Conservation (phyloP, 139 green algal genomes). For the Picochlorum sp. region DNA sequence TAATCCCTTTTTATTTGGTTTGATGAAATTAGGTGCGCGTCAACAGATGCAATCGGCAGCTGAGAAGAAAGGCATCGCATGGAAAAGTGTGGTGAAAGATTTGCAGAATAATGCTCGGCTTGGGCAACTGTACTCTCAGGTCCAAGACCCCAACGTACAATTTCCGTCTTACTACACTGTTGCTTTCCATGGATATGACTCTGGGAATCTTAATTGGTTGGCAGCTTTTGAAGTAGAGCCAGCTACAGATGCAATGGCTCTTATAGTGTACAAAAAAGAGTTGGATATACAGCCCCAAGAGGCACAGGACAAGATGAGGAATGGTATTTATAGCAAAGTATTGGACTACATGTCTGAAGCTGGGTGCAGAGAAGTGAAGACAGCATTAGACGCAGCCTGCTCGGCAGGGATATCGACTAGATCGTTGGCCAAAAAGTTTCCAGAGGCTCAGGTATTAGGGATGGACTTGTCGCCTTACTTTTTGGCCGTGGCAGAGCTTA, state of each 20-base stretch:
- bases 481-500: slow-evolving; percentile 69
- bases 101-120: slow-evolving; percentile 8
- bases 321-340: slow-evolving; percentile 22
- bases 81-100: slow-evolving; percentile 22
- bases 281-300: slow-evolving; percentile 21
- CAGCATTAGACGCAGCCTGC: slow-evolving; percentile 76
- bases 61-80: slow-evolving; percentile 32
- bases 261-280: slow-evolving; percentile 45
- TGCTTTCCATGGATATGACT: slow-evolving; percentile 68
- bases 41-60: slow-evolving; percentile 40
- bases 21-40: slow-evolving; percentile 42
- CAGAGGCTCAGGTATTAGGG: slow-evolving; percentile 39
- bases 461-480: slow-evolving; percentile 80
- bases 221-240: slow-evolving; percentile 64
- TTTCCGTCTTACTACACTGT: slow-evolving; percentile 66
- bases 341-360: slow-evolving; percentile 3
- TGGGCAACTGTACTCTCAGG: slow-evolving; percentile 17
- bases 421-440: slow-evolving; percentile 45
- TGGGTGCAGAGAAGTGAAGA: background rate
- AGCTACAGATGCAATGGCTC: slow-evolving; percentile 45
- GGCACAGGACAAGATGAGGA: slow-evolving; percentile 27
- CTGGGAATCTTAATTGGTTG: slow-evolving; percentile 44
- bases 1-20: slow-evolving; percentile 31
- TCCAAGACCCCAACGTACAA: slow-evolving; percentile 29
- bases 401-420: slow-evolving; percentile 63